Conservation (phyloP, 768 basidiomycete species). For the Suillus americanus region DNA sequence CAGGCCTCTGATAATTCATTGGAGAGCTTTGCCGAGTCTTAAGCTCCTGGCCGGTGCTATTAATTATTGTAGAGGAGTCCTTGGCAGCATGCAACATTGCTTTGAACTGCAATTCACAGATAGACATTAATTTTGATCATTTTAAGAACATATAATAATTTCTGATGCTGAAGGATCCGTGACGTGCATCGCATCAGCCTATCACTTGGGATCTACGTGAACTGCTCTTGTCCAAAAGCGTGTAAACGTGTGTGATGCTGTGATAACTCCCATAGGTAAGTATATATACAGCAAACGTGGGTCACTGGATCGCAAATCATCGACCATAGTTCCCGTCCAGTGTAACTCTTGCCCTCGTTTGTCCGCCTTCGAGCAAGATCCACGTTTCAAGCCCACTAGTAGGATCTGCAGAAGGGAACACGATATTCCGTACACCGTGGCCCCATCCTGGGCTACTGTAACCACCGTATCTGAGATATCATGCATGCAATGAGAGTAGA, state of each 20-base stretch:
- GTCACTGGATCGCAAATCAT: not conserved
- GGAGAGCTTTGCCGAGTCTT: slow-evolving; percentile 16
- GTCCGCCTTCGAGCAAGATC: slow-evolving; percentile 61
- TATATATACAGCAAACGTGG: not conserved
- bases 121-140: not conserved
- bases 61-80: not conserved
- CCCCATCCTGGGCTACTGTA: slow-evolving; percentile 54
- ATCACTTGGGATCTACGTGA: not conserved
- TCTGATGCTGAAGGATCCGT: not conserved
- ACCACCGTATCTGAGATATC: slow-evolving; percentile 57
- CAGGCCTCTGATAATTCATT: slow-evolving; percentile 47
- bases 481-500: slow-evolving; percentile 1
- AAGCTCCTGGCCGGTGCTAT: not conserved
- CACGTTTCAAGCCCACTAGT: slow-evolving; percentile 53
- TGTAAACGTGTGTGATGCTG: not conserved
- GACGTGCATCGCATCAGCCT: not conserved
- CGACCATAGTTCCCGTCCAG: slow-evolving; percentile 32
- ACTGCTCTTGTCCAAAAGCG: not conserved
- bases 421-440: slow-evolving; percentile 61
- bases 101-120: not conserved
- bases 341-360: slow-evolving; percentile 51
- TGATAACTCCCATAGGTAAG: not conserved
- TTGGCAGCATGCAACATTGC: not conserved
- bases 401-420: slow-evolving; percentile 51
- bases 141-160: not conserved